Conservation (phyloP, 331 rosid genomes). For the Quercus tomentella region DNA sequence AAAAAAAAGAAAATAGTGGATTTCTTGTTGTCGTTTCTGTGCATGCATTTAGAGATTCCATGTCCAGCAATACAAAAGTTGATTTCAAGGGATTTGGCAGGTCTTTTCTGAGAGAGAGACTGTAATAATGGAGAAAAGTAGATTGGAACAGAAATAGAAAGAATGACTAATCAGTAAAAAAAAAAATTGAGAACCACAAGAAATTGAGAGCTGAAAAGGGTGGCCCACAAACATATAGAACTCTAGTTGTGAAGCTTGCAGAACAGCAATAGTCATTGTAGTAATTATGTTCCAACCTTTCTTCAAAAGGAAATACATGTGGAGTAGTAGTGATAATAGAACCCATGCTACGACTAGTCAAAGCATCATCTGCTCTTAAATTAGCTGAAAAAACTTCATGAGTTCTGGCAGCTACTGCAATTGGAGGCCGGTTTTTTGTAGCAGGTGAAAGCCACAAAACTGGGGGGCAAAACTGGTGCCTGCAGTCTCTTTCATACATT, state of each 20-base stretch:
- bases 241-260: background rate
- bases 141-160: background rate
- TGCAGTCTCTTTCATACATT: conserved; percentile 96
- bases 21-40: background rate
- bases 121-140: background rate
- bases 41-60: background rate
- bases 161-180: background rate
- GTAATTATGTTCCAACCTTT: conserved; percentile 52
- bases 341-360: conserved; percentile 38
- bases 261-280: conserved; percentile 5
- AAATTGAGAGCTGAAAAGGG: background rate
- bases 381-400: conserved; percentile 70
- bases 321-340: conserved; percentile 81
- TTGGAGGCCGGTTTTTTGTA: conserved; percentile 77
- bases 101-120: background rate
- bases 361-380: conserved; percentile 56
- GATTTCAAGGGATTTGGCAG: background rate
- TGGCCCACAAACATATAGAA: background rate
- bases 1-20: too few species aligned
- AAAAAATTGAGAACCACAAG: background rate
- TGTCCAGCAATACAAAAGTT: background rate
- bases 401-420: conserved; percentile 89
- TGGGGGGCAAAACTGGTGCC: conserved; percentile 90
- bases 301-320: conserved; percentile 92
- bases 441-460: conserved; percentile 95